Evolutionary conservation across 129 eudicot species (phyloP), one percentile per base, ranked within the genome.

Genomic region (Smallanthus sonchifolius): DNA sequence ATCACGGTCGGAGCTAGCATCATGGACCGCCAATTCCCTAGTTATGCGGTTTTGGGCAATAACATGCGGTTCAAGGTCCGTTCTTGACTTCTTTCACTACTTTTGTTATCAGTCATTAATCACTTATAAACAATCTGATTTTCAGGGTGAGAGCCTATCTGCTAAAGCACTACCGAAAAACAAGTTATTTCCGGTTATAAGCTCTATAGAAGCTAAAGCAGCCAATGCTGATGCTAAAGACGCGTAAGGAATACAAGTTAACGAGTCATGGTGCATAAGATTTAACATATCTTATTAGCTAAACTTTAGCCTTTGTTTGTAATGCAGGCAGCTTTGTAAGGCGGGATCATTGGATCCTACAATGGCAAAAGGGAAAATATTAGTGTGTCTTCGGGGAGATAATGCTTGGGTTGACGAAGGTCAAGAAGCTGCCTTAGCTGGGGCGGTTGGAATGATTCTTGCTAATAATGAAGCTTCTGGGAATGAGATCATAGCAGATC

Each of bases 1-100:
- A 83, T 95, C 54, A 95, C 99, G 2, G 96, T 88, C 36, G 99
- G 87, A 49, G 99, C 99, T 10, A 91, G 96, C 81, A 88, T 97
- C 48, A 82, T 91, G 76, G 99, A 95, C 74, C 94, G 97, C 2
- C 81, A 87, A 63, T 91, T 95, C 82, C 85, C 88, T 43, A 82
- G 87, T 43, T 85, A 73, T 65, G 96, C 85, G 4, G 56, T 75
- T 72, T 80, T 95, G 10, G 87, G 90, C 8, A 87, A 87, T 78
- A 82, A 81, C 32, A 78, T 70, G 84, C 77, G 76, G 11, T 80
- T 84, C 70, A 83, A 76, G 91, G 98, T 93, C 39, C 20, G 84
- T 79, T 13, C 5, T 57, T 54, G 3, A 42, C 13, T 42, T 42
- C 47, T 42, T 42, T 9, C 13, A 42, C 47, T 42, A 42, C 47